Percentiles rank a stretch among this genome's conserved stretches.
These are phyloP conservation scores for Colletotrichum karsti DNA, from an alignment of 2,329 filamentous ascomycete species.

Conservation along the genomic window DNA sequence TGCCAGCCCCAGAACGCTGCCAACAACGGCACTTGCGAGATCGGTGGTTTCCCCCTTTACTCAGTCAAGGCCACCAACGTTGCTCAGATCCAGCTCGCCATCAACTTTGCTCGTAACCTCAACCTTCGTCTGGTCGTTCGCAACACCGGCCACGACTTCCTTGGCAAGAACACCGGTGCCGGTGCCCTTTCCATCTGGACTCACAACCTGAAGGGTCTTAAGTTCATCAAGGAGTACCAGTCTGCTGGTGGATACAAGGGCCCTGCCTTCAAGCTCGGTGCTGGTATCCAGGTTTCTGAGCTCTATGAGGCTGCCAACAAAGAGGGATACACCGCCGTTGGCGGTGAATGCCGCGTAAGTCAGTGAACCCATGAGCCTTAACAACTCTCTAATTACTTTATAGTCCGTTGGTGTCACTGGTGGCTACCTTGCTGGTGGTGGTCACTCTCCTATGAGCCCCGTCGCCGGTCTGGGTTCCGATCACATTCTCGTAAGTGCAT, in stretches of 20 bases:
- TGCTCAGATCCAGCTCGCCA: slow-evolving; percentile 52
- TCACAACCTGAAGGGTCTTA: slow-evolving; percentile 50
- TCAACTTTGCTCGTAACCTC: slow-evolving; percentile 54
- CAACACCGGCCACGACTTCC: slow-evolving; percentile 63
- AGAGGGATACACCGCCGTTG: slow-evolving; percentile 57
- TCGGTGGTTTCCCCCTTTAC: slow-evolving; percentile 53
- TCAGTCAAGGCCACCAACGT: slow-evolving; percentile 50
- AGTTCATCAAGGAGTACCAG: slow-evolving; percentile 34
- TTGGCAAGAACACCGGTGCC: slow-evolving; percentile 60
- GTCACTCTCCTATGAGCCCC: slow-evolving; percentile 56
- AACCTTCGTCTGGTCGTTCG: slow-evolving; percentile 61
- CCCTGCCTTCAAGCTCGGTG: slow-evolving; percentile 61
- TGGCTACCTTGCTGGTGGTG: slow-evolving; percentile 47
- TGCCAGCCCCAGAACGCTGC: slow-evolving; percentile 41
- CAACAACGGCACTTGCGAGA: slow-evolving; percentile 39
- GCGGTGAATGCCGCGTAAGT: slow-evolving; percentile 57
- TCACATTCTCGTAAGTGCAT: too few relatives aligned
- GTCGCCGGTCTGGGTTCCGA: slow-evolving; percentile 54
- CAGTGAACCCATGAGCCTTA: background rate
- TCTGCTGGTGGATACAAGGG: slow-evolving; percentile 44
- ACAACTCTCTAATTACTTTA: background rate
- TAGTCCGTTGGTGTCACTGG: slow-evolving; percentile 37
- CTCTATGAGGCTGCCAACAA: slow-evolving; percentile 58
- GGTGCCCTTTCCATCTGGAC: slow-evolving; percentile 58
- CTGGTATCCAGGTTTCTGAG: slow-evolving; percentile 62